Conservation (phyloP, 441 rosid genomes). For the Populus tomentosa region DNA sequence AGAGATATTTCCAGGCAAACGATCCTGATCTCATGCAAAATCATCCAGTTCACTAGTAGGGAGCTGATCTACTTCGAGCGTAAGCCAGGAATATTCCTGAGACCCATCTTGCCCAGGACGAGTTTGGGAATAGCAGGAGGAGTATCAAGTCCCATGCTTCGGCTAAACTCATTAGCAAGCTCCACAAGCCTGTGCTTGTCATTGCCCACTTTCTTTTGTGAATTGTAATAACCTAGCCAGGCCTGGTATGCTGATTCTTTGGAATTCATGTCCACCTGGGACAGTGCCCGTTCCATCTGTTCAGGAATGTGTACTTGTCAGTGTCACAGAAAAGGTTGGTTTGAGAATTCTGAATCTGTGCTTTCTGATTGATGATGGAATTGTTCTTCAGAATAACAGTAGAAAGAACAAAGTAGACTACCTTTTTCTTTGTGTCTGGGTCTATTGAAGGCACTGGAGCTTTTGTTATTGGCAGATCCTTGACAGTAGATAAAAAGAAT, state of each 20-base stretch:
- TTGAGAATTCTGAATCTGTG: not conserved
- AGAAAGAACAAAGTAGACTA: slow-evolving; percentile 3
- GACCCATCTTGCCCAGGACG: slow-evolving; percentile 79
- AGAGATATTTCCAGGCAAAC: not conserved
- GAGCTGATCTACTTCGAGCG: slow-evolving; percentile 43
- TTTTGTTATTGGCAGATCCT: slow-evolving; percentile 76
- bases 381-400: not conserved
- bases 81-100: slow-evolving; percentile 71
- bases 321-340: not conserved
- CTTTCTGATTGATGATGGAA: not conserved
- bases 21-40: not conserved
- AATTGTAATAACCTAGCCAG: slow-evolving; percentile 93
- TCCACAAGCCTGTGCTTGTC: slow-evolving; percentile 70
- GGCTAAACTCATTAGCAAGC: slow-evolving; percentile 87
- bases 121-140: slow-evolving; percentile 79
- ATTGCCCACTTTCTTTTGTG: slow-evolving; percentile 57
- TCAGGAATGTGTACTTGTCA: not conserved
- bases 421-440: slow-evolving; percentile 67
- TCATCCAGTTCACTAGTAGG: not conserved
- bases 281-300: slow-evolving; percentile 73
- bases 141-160: slow-evolving; percentile 70
- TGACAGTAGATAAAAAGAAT: slow-evolving; percentile 61
- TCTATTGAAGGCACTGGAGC: slow-evolving; percentile 52
- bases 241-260: slow-evolving; percentile 89
- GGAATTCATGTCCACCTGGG: slow-evolving; percentile 63